Conservation (phyloP, 306 rosid genomes). For the Sesbania bispinosa region DNA sequence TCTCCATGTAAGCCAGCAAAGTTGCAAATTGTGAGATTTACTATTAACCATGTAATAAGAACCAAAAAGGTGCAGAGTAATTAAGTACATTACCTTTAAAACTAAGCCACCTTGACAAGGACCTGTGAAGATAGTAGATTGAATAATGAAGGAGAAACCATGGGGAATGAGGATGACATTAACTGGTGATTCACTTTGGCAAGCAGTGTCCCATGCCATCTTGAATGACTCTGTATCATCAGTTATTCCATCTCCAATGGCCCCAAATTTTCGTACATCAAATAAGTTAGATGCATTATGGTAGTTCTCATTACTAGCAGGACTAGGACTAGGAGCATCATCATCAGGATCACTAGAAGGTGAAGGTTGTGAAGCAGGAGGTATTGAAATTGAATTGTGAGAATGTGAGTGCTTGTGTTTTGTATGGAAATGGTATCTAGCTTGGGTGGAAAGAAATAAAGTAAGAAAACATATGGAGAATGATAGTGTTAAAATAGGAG, state of each 20-base stretch:
- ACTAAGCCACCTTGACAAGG: slow-evolving; percentile 63
- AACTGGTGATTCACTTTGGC: slow-evolving; percentile 46
- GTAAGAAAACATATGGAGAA: slow-evolving; percentile 36
- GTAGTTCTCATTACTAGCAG: slow-evolving; percentile 25
- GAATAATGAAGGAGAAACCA: slow-evolving; percentile 66
- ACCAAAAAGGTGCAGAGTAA: not conserved
- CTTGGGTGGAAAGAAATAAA: slow-evolving; percentile 44
- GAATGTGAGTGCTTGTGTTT: no score
- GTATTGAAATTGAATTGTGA: slow-evolving; percentile 47
- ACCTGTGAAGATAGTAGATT: slow-evolving; percentile 75
- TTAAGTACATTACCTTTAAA: slow-evolving; percentile 48
- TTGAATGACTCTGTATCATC: slow-evolving; percentile 81
- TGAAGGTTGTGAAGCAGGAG: slow-evolving; percentile 51
- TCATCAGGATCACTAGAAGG: slow-evolving; percentile 36
- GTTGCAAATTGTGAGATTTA: slow-evolving; percentile 1
- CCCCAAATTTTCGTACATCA: slow-evolving; percentile 65
- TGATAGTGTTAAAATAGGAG: slow-evolving; percentile 20
- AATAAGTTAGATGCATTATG: slow-evolving; percentile 33
- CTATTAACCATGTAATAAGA: not conserved
- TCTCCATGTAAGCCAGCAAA: slow-evolving; percentile 21
- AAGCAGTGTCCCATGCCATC: slow-evolving; percentile 88
- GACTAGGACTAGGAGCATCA: slow-evolving; percentile 34
- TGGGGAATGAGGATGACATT: slow-evolving; percentile 49
- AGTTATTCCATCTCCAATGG: slow-evolving; percentile 62
- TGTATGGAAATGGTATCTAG: slow-evolving; percentile 57